These are phyloP conservation scores for Phlebiopsis flavidoalba DNA, from an alignment of 768 basidiomycete genomes.

Conservation along the genomic window DNA sequence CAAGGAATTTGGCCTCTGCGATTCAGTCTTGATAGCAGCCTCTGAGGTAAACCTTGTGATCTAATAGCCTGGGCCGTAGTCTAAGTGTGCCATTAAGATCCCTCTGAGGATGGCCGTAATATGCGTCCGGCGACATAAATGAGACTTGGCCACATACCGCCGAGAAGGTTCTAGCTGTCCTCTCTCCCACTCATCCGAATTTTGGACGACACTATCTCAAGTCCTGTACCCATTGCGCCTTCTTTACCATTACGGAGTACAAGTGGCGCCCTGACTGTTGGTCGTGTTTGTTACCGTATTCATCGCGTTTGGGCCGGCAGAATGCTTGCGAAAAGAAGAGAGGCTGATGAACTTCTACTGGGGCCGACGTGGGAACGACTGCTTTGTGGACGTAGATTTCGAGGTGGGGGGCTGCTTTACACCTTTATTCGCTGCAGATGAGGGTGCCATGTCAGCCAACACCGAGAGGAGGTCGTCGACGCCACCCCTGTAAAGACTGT, in stretches of 20 bases:
- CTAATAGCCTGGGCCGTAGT: slow-evolving; percentile 54
- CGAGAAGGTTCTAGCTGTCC: slow-evolving; percentile 74
- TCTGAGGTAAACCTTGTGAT: slow-evolving; percentile 63
- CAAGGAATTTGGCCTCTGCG: slow-evolving; percentile 67
- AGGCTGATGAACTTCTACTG: slow-evolving; percentile 46
- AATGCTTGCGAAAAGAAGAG: slow-evolving; percentile 21
- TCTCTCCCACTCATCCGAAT: slow-evolving; percentile 69
- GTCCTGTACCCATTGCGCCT: slow-evolving; percentile 65
- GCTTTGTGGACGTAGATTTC: slow-evolving; percentile 28
- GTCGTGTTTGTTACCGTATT: slow-evolving; percentile 52
- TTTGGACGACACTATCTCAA: slow-evolving; percentile 48
- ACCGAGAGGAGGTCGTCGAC: not conserved
- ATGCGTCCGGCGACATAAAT: not conserved
- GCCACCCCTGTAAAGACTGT: not conserved
- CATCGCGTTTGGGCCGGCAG: slow-evolving; percentile 34
- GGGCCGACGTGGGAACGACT: slow-evolving; percentile 54
- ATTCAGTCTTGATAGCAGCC: slow-evolving; percentile 57
- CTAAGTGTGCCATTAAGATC: slow-evolving; percentile 57
- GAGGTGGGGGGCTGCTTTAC: slow-evolving; percentile 8
- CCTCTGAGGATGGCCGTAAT: slow-evolving; percentile 41
- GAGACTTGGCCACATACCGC: slow-evolving; percentile 40
- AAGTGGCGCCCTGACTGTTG: slow-evolving; percentile 69
- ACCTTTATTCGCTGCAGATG: not conserved
- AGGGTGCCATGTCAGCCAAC: slow-evolving; percentile 17
- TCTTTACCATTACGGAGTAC: slow-evolving; percentile 71